phyloP scores from a whole-genome alignment of 202 grass and related monocot species.

The Schoenoplectus triqueter region DNA sequence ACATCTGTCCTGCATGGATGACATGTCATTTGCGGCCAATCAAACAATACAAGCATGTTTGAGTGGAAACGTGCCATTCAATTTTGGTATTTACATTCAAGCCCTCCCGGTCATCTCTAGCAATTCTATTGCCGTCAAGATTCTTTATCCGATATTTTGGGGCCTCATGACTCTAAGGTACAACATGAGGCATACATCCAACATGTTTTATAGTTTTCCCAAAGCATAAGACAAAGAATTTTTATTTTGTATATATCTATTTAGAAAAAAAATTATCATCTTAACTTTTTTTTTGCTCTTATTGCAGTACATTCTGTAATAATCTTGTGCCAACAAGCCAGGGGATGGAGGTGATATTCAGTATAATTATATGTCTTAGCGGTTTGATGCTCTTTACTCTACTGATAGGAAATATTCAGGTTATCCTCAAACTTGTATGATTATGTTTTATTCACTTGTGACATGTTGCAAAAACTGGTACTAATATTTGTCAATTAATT shows the following conservation, averaged over 20 bases:
- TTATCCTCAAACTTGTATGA: constrained; percentile 20
- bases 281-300: constrained; percentile 14
- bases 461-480: not conserved
- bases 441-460: constrained; percentile 2
- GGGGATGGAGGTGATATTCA: constrained; percentile 87
- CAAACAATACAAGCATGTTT: constrained; percentile 63
- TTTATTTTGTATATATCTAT: not conserved
- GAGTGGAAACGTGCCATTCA: constrained; percentile 59
- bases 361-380: constrained; percentile 78
- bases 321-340: constrained; percentile 91
- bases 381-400: constrained; percentile 99
- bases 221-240: constrained; percentile 12
- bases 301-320: constrained; percentile 83
- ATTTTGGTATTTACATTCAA: constrained; percentile 77
- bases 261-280: constrained; percentile 16
- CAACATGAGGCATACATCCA: constrained; percentile 13
- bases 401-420: constrained; percentile 97
- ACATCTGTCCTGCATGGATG: constrained; percentile 52
- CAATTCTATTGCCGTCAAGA: constrained; percentile 83
- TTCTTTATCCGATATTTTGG: constrained; percentile 98
- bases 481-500: not conserved
- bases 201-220: constrained; percentile 15
- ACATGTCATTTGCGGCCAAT: constrained; percentile 52
- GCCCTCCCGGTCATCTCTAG: constrained; percentile 96
- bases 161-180: constrained; percentile 98